Percentiles rank a stretch among this genome's conserved stretches.
These are phyloP conservation scores for Cladosporium sp. DNA, from an alignment of 2,329 filamentous ascomycete genomes.

Conservation along the genomic window DNA sequence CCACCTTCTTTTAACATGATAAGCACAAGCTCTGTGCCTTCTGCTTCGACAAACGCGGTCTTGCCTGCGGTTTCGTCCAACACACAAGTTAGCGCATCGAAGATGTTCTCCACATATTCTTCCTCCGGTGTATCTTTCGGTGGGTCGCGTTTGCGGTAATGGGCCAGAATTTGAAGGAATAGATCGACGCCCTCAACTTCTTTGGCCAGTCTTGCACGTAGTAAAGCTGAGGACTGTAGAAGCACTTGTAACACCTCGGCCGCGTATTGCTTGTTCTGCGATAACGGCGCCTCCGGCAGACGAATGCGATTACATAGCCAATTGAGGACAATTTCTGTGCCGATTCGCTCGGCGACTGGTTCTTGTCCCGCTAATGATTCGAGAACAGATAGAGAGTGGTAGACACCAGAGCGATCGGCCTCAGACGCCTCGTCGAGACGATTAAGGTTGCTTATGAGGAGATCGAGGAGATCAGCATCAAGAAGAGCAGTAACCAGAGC, in stretches of 20 bases:
- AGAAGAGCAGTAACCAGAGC: constrained; percentile 61
- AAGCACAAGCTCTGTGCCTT: constrained; percentile 84
- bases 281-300: constrained; percentile 61
- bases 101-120: constrained; percentile 91
- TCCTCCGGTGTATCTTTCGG: constrained; percentile 83
- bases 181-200: constrained; percentile 66
- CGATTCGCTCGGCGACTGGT: constrained; percentile 66
- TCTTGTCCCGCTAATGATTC: constrained; percentile 79
- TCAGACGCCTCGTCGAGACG: constrained; percentile 71
- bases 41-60: constrained; percentile 75
- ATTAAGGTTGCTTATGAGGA: constrained; percentile 72
- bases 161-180: constrained; percentile 75
- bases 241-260: constrained; percentile 89
- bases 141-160: constrained; percentile 83
- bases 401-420: constrained; percentile 77
- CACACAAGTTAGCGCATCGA: constrained; percentile 78
- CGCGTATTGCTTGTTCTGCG: constrained; percentile 93
- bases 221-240: constrained; percentile 67
- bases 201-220: constrained; percentile 57
- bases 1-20: constrained; percentile 91
- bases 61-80: constrained; percentile 74
- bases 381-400: constrained; percentile 74
- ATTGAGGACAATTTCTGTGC: constrained; percentile 63
- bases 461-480: constrained; percentile 64
- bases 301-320: constrained; percentile 78